These are phyloP conservation scores for Colletotrichum godetiae DNA, from an alignment of 2,329 filamentous ascomycete genomes.

Conservation along the genomic window DNA sequence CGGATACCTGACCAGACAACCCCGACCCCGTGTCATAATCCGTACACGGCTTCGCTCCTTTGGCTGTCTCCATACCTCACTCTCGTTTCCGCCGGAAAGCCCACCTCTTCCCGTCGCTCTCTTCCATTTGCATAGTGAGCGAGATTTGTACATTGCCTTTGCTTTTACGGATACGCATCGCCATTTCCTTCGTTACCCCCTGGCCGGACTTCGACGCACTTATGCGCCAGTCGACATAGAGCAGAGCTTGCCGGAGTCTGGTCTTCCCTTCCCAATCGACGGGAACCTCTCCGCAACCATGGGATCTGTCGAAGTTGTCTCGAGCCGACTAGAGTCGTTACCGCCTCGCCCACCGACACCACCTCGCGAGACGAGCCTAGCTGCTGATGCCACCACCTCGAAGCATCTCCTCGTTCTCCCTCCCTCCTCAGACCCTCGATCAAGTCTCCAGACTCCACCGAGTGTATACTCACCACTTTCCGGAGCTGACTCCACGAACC, in stretches of 20 bases:
- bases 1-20: not conserved
- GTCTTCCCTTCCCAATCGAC: conserved; percentile 5
- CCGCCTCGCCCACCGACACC: conserved; percentile 74
- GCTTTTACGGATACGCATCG: not conserved
- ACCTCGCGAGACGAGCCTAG: conserved; percentile 64
- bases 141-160: conserved; percentile 17
- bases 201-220: conserved; percentile 23
- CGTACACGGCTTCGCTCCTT: conserved; percentile 20
- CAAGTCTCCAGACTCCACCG: conserved; percentile 64
- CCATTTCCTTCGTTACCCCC: conserved; percentile 8
- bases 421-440: conserved; percentile 50
- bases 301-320: conserved; percentile 50
- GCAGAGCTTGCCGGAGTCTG: conserved; percentile 19
- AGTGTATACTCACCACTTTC: conserved; percentile 57
- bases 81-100: conserved; percentile 20
- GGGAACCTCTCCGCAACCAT: conserved; percentile 46
- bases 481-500: conserved; percentile 53
- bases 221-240: conserved; percentile 25
- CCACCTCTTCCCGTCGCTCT: not conserved
- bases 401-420: conserved; percentile 50
- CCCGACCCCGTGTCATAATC: not conserved
- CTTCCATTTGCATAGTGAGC: conserved; percentile 10
- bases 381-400: conserved; percentile 46
- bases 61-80: conserved; percentile 17
- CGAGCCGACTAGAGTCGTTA: conserved; percentile 62